A percentile compares a stretch with the other conserved stretches of the same genome.
Evolutionary conservation across 352 stramenopile genomes (phyloP).

Genomic region (Aphanomyces cochlioides): DNA sequence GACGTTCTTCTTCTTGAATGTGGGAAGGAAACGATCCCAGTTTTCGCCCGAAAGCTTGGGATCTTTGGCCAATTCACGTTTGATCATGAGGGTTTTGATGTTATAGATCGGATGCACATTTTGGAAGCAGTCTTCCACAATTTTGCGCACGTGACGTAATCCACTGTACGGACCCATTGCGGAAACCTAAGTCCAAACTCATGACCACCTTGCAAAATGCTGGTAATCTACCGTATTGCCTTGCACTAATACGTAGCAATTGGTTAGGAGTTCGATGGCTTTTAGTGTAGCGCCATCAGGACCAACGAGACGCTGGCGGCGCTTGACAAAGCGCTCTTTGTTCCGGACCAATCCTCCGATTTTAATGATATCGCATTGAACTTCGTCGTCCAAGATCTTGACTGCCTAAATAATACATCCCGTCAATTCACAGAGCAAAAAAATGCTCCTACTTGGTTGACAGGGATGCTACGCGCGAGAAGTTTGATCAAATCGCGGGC

Average conservation of each 20-base stretch:
- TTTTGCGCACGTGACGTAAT: slow-evolving; percentile 93
- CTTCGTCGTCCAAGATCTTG: slow-evolving; percentile 97
- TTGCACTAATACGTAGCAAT: slow-evolving; percentile 99
- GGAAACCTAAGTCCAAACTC: slow-evolving; percentile 49
- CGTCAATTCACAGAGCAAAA: neutral
- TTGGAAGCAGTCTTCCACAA: slow-evolving; percentile 99
- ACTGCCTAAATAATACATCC: slow-evolving; percentile 55
- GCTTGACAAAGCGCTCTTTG: slow-evolving; percentile 99
- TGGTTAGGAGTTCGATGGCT: slow-evolving; percentile 97
- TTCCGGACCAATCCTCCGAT: slow-evolving; percentile 98
- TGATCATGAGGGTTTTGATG: slow-evolving; percentile 99
- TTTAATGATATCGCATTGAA: slow-evolving; percentile 99
- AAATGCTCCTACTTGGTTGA: slow-evolving; percentile 75
- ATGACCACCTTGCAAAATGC: slow-evolving; percentile 54
- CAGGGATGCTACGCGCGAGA: slow-evolving; percentile 95
- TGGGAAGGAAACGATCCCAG: slow-evolving; percentile 98
- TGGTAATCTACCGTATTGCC: slow-evolving; percentile 94
- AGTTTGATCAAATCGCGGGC: slow-evolving; percentile 98
- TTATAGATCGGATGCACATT: slow-evolving; percentile 99
- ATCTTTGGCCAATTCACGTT: slow-evolving; percentile 98
- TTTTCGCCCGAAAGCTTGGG: slow-evolving; percentile 95
- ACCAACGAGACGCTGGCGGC: slow-evolving; percentile 95
- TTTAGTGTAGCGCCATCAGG: slow-evolving; percentile 97
- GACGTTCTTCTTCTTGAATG: slow-evolving; percentile 99
- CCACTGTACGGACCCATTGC: slow-evolving; percentile 86